Conservation (phyloP, 2,329 filamentous ascomycete genomes). For the Hymenoscyphus occultus region DNA sequence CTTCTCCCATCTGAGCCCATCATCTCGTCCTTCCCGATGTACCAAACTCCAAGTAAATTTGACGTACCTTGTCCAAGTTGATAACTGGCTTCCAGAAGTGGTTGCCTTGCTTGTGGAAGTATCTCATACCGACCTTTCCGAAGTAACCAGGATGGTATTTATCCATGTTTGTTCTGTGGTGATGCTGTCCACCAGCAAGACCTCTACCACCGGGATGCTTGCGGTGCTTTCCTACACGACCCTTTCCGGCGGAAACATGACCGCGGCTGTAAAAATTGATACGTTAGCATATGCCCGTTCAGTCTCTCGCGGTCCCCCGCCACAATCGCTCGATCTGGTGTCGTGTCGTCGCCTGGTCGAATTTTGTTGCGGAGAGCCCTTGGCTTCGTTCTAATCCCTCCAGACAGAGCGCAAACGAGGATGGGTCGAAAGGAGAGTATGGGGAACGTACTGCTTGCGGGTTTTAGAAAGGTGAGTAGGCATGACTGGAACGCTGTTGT, state of each 20-base stretch:
- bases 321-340: slow-evolving; percentile 7
- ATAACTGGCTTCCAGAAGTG: slow-evolving; percentile 98
- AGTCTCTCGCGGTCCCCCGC: neutral
- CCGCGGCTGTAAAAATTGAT: slow-evolving; percentile 64
- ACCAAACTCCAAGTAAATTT: slow-evolving; percentile 1
- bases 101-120: slow-evolving; percentile 95
- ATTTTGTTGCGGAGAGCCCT: slow-evolving; percentile 5
- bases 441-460: slow-evolving; percentile 67
- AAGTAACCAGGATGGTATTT: slow-evolving; percentile 99
- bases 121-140: slow-evolving; percentile 91
- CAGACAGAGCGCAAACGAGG: neutral
- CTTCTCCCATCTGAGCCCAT: neutral
- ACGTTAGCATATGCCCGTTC: slow-evolving; percentile 32
- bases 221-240: slow-evolving; percentile 98
- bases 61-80: slow-evolving; percentile 93
- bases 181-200: slow-evolving; percentile 98
- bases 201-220: slow-evolving; percentile 83
- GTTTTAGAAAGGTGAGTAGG: slow-evolving; percentile 74
- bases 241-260: slow-evolving; percentile 97
- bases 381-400: slow-evolving; percentile 8
- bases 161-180: slow-evolving; percentile 90
- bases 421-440: slow-evolving; percentile 10
- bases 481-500: slow-evolving; percentile 42
- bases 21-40: neutral
- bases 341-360: neutral